Evolutionary conservation across 2,329 filamentous ascomycete genomes (phyloP).

Genomic region (Eutypella sp.): DNA sequence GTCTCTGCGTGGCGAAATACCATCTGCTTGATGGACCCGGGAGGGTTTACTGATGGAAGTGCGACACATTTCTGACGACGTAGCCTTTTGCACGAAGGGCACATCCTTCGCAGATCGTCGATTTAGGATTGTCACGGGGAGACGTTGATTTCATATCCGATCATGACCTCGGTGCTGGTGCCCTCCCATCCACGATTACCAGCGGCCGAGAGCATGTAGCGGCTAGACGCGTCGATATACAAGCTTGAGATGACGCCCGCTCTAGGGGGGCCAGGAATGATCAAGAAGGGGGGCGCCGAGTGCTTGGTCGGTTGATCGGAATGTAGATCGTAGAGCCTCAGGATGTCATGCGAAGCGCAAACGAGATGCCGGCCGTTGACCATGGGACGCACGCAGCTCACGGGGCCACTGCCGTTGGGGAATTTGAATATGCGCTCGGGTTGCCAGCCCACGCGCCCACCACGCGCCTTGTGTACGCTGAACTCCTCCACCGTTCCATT

Average conservation of each 20-base stretch:
- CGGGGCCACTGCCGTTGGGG: constrained; percentile 80
- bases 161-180: constrained; percentile 77
- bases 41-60: too few species aligned
- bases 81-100: too few species aligned
- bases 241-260: constrained; percentile 84
- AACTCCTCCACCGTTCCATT: constrained; percentile 96
- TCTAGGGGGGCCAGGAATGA: constrained; percentile 78
- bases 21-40: too few species aligned
- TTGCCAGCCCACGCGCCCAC: constrained; percentile 60
- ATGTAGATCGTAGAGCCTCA: constrained; percentile 84
- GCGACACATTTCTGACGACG: too few species aligned
- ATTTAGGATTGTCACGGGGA: constrained; percentile 4
- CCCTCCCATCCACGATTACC: constrained; percentile 97
- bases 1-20: too few species aligned
- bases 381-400: constrained; percentile 87
- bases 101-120: too few species aligned
- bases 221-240: constrained; percentile 81
- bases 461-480: constrained; percentile 67
- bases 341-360: constrained; percentile 89
- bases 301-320: constrained; percentile 62
- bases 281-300: constrained; percentile 87
- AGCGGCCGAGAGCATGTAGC: constrained; percentile 86
- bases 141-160: constrained; percentile 85
- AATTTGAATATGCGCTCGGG: constrained; percentile 81
- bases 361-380: constrained; percentile 87